Percentiles rank a stretch among this genome's conserved stretches.
These are phyloP conservation scores for Caloboletus firmus DNA, from an alignment of 1,284 basidiomycete genomes.

Conservation along the genomic window DNA sequence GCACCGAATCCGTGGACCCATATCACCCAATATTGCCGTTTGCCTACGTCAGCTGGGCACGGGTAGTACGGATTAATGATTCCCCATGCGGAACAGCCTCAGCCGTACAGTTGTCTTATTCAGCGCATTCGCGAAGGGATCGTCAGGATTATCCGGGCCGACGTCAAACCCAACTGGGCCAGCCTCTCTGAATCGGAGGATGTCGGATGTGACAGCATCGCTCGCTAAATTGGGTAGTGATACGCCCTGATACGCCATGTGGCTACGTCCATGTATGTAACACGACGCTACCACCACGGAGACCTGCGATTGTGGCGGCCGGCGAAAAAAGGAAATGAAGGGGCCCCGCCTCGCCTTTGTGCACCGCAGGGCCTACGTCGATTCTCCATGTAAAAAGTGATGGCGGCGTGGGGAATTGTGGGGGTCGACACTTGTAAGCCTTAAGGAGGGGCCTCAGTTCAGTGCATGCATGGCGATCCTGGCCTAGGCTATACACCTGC, in stretches of 20 bases:
- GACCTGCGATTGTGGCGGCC: constrained; percentile 3
- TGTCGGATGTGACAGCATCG: constrained; percentile 31
- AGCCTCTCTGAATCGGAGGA: constrained; percentile 30
- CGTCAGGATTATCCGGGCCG: constrained; percentile 38
- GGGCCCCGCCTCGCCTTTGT: constrained; percentile 1
- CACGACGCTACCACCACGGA: constrained; percentile 10
- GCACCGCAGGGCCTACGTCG: too few species aligned
- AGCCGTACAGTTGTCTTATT: constrained; percentile 19
- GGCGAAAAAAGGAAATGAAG: constrained; percentile 23
- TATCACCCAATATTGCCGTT: constrained; percentile 14
- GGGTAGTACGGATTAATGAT: constrained; percentile 27
- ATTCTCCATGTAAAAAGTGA: too few species aligned
- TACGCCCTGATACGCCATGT: constrained; percentile 32
- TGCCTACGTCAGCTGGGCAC: constrained; percentile 16
- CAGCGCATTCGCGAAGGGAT: constrained; percentile 33
- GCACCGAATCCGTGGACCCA: constrained; percentile 22
- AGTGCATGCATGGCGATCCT: too few species aligned
- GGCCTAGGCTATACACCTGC: too few species aligned
- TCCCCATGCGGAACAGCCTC: constrained; percentile 24
- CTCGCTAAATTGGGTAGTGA: constrained; percentile 14
- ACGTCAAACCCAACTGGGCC: constrained; percentile 10
- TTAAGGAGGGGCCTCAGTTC: too few species aligned
- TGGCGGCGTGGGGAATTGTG: constrained; percentile 30
- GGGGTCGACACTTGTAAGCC: constrained; percentile 24
- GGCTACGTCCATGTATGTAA: constrained; percentile 7